A percentile compares a stretch with the other conserved stretches of the same genome.
Conservation (phyloP, 768 basidiomycete genomes). For the Amanita brunnescens region DNA sequence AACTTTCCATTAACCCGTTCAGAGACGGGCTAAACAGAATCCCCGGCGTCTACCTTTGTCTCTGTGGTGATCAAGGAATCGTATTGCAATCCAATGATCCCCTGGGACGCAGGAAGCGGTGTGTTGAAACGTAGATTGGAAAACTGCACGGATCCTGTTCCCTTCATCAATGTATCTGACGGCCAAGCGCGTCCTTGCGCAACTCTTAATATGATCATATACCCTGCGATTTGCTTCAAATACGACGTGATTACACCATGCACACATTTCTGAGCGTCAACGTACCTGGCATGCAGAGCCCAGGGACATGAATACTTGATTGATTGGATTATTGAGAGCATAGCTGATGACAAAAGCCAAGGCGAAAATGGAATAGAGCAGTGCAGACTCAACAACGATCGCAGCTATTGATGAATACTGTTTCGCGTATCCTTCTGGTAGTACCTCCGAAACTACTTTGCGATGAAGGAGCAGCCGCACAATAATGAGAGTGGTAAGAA, state of each 20-base stretch:
- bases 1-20: no score
- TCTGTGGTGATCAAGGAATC: no score
- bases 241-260: slow-evolving; percentile 17
- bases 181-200: slow-evolving; percentile 38
- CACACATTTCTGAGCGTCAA: background rate
- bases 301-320: slow-evolving; percentile 22
- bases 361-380: slow-evolving; percentile 24
- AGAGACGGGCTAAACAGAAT: no score
- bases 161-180: slow-evolving; percentile 16
- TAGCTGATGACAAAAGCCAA: slow-evolving; percentile 24
- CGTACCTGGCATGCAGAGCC: slow-evolving; percentile 22
- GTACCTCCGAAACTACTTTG: slow-evolving; percentile 14
- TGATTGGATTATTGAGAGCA: slow-evolving; percentile 22
- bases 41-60: no score
- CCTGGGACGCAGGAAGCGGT: background rate
- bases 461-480: slow-evolving; percentile 22
- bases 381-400: slow-evolving; percentile 29
- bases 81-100: background rate
- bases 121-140: background rate
- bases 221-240: slow-evolving; percentile 34
- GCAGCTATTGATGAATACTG: slow-evolving; percentile 23
- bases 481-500: slow-evolving; percentile 24
- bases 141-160: no score
- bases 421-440: slow-evolving; percentile 20
- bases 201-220: slow-evolving; percentile 40